These are phyloP conservation scores for Circinella umbellata DNA, from an alignment of 371 early-diverging fungal species.

Conservation along the genomic window DNA sequence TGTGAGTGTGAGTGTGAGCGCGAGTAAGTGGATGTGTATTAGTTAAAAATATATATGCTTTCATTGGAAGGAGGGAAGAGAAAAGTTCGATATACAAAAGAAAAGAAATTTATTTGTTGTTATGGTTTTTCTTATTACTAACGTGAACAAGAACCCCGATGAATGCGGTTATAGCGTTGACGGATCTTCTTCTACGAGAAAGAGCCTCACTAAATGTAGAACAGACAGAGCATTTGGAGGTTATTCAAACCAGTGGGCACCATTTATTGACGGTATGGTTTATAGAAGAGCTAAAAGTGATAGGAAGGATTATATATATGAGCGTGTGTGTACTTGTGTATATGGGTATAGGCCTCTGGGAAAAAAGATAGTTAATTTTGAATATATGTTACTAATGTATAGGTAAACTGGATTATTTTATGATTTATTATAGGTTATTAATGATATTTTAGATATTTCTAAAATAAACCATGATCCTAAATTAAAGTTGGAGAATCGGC, in stretches of 20 bases:
- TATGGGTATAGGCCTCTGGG: neutral
- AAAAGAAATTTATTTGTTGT: neutral
- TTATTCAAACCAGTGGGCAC: constrained; percentile 66
- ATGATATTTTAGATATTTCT: constrained; percentile 65
- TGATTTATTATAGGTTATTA: constrained; percentile 50
- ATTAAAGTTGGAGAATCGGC: constrained; percentile 58
- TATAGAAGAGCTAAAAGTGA: no score
- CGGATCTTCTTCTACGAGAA: constrained; percentile 59
- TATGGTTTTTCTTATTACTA: neutral
- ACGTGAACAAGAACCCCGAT: constrained; percentile 53
- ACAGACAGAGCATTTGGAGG: constrained; percentile 61
- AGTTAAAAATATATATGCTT: no score
- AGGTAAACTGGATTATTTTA: neutral
- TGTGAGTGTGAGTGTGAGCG: no score
- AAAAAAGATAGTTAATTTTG: neutral
- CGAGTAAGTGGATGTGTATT: no score
- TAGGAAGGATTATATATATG: no score
- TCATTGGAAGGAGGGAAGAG: no score
- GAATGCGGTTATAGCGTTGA: constrained; percentile 67
- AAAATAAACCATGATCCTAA: constrained; percentile 67
- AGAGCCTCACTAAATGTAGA: constrained; percentile 53
- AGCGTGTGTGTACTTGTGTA: neutral
- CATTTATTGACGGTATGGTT: constrained; percentile 58
- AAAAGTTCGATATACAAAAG: no score
- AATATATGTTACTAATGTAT: neutral